Conservation (phyloP, 2,329 filamentous ascomycete species). For the Monosporascus sp. region DNA sequence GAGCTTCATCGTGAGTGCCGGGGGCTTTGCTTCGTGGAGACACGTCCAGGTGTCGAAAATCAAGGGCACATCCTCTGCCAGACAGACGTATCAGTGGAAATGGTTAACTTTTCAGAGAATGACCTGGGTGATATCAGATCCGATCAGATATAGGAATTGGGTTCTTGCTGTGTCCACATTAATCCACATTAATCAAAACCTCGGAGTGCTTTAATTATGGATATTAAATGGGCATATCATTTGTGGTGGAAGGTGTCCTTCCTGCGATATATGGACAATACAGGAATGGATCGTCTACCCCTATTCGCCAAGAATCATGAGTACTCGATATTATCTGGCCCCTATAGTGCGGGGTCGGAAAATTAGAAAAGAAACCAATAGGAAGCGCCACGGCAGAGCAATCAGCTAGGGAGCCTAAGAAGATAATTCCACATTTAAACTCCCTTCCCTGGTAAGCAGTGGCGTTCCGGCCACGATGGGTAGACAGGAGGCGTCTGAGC, state of each 20-base stretch:
- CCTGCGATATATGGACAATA: constrained; percentile 10
- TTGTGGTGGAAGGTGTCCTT: constrained; percentile 2
- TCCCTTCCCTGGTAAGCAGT: too few species aligned
- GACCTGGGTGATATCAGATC: constrained; percentile 2
- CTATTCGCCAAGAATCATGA: constrained; percentile 10
- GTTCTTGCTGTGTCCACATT: neutral
- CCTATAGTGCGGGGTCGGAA: constrained; percentile 10
- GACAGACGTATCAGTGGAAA: constrained; percentile 1
- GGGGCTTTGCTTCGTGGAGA: neutral
- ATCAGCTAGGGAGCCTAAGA: neutral
- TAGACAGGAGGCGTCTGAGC: too few species aligned
- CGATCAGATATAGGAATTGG: constrained; percentile 8
- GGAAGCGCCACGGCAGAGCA: neutral
- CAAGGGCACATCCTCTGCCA: constrained; percentile 3
- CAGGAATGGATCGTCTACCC: constrained; percentile 5
- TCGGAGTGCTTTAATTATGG: constrained; percentile 7
- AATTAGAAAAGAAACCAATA: constrained; percentile 4
- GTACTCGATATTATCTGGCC: constrained; percentile 4
- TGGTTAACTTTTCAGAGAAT: constrained; percentile 3
- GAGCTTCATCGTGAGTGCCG: constrained; percentile 13
- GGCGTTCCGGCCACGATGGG: too few species aligned
- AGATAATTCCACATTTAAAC: neutral
- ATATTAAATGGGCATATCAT: constrained; percentile 9
- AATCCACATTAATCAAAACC: neutral
- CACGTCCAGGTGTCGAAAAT: neutral